phyloP scores from a whole-genome alignment of 2,329 filamentous ascomycete genomes.

The Trichoderma arundinaceum region DNA sequence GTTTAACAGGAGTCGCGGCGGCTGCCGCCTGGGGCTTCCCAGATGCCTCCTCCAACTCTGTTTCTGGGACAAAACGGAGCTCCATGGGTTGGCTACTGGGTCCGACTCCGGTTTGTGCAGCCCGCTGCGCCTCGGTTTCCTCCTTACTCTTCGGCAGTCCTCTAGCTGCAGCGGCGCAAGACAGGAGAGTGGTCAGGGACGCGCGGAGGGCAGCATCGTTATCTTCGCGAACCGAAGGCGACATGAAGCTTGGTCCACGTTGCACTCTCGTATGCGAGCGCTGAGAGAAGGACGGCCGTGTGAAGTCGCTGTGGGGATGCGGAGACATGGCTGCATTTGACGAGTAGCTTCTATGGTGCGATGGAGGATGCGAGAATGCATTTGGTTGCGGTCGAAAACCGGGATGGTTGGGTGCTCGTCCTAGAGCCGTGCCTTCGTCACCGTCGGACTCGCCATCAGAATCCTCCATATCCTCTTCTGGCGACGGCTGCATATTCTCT shows the following conservation, averaged over 20 bases:
- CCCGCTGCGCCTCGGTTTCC: slow-evolving; percentile 48
- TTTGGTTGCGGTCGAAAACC: slow-evolving; percentile 88
- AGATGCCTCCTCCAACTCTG: slow-evolving; percentile 57
- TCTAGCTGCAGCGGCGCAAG: slow-evolving; percentile 89
- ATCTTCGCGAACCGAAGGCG: slow-evolving; percentile 78
- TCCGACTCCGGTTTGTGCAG: slow-evolving; percentile 48
- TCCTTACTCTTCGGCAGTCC: slow-evolving; percentile 72
- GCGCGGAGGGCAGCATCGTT: slow-evolving; percentile 92
- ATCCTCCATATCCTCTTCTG: slow-evolving; percentile 50
- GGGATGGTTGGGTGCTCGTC: slow-evolving; percentile 58
- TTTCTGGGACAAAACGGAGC: slow-evolving; percentile 64
- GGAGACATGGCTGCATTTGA: slow-evolving; percentile 55
- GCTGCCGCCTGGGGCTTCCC: slow-evolving; percentile 32
- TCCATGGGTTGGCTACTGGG: slow-evolving; percentile 61
- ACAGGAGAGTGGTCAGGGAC: slow-evolving; percentile 91
- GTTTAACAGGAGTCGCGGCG: slow-evolving; percentile 36
- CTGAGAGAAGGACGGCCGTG: slow-evolving; percentile 56
- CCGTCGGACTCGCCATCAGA: slow-evolving; percentile 57
- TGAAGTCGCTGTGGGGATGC: slow-evolving; percentile 57
- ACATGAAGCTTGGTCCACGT: slow-evolving; percentile 66
- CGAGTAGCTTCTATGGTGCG: slow-evolving; percentile 57
- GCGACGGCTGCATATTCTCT: slow-evolving; percentile 54
- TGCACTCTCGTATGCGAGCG: slow-evolving; percentile 55
- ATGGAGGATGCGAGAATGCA: slow-evolving; percentile 84
- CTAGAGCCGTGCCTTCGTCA: slow-evolving; percentile 83